Conservation (phyloP, 2,329 filamentous ascomycete genomes). For the Fusarium subtropicale region DNA sequence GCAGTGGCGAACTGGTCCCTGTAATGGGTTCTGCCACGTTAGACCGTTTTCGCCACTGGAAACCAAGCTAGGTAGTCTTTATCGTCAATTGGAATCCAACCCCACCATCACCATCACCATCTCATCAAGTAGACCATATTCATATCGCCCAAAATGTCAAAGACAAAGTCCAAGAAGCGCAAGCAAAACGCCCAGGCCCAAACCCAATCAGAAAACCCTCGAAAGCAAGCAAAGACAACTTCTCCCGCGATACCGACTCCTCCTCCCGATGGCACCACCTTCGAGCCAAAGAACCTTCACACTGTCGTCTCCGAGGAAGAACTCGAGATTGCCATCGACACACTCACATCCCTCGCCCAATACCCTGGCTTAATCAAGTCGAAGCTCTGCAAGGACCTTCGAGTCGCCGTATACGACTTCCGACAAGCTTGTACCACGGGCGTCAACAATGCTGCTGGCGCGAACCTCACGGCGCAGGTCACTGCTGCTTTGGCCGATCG, state of each 20-base stretch:
- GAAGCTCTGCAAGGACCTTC: constrained; percentile 73
- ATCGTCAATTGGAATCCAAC: background rate
- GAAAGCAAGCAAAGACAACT: constrained; percentile 55
- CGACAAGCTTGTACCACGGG: constrained; percentile 76
- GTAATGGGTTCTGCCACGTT: constrained; percentile 1
- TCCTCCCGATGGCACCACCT: constrained; percentile 50
- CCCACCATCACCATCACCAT: constrained; percentile 25
- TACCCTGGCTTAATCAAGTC: constrained; percentile 74
- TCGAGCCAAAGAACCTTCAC: constrained; percentile 63
- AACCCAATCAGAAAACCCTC: constrained; percentile 49
- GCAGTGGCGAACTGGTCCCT: background rate
- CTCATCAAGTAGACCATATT: constrained; percentile 4
- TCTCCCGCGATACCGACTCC: constrained; percentile 47
- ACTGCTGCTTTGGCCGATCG: constrained; percentile 74
- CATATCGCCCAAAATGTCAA: constrained; percentile 51
- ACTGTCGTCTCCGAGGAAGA: constrained; percentile 72
- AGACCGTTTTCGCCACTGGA: constrained; percentile 29
- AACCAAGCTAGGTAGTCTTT: background rate
- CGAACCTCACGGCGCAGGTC: constrained; percentile 74
- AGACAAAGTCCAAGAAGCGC: constrained; percentile 60
- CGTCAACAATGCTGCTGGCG: constrained; percentile 68
- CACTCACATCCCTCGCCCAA: constrained; percentile 66
- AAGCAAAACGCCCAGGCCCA: constrained; percentile 54
- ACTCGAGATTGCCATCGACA: constrained; percentile 75
- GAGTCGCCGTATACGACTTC: constrained; percentile 76